Evolutionary conservation across 352 stramenopile species (phyloP).

Genomic region (Phytophthora pinifolia): DNA sequence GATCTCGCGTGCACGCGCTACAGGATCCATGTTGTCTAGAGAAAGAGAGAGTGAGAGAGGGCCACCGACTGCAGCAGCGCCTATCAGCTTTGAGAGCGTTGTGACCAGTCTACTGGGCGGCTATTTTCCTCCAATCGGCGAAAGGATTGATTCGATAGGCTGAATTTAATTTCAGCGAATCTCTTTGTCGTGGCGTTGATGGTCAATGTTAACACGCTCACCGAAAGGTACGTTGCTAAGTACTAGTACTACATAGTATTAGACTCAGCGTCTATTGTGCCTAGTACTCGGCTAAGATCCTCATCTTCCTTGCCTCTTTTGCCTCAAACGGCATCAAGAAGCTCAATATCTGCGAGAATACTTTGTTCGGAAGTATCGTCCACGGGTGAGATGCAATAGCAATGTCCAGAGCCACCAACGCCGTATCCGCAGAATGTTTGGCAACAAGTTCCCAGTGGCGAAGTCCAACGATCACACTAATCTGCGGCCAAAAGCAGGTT

Average conservation of each 20-base stretch:
- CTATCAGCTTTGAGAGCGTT: slow-evolving; percentile 8
- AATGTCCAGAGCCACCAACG: background rate
- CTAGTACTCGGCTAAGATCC: background rate
- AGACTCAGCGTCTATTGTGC: no score
- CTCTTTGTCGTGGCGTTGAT: no score
- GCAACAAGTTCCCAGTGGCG: slow-evolving; percentile 3
- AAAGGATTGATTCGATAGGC: no score
- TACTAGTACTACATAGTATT: no score
- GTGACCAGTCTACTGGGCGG: slow-evolving; percentile 21
- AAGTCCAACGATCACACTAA: background rate
- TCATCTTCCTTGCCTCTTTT: no score
- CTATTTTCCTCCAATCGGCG: slow-evolving; percentile 47
- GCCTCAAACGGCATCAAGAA: slow-evolving; percentile 1
- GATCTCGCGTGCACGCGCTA: slow-evolving; percentile 81
- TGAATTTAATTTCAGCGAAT: background rate
- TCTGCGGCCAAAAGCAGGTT: slow-evolving; percentile 9
- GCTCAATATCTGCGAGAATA: slow-evolving; percentile 1
- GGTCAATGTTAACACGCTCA: no score
- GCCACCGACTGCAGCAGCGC: slow-evolving; percentile 2
- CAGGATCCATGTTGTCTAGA: slow-evolving; percentile 53
- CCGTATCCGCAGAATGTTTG: background rate
- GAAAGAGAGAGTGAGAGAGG: slow-evolving; percentile 3
- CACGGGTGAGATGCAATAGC: slow-evolving; percentile 5
- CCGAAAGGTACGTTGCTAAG: no score
- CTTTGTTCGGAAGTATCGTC: slow-evolving; percentile 4